Evolutionary conservation across 768 basidiomycete genomes (phyloP).

Genomic region (Mycena capillaripes): DNA sequence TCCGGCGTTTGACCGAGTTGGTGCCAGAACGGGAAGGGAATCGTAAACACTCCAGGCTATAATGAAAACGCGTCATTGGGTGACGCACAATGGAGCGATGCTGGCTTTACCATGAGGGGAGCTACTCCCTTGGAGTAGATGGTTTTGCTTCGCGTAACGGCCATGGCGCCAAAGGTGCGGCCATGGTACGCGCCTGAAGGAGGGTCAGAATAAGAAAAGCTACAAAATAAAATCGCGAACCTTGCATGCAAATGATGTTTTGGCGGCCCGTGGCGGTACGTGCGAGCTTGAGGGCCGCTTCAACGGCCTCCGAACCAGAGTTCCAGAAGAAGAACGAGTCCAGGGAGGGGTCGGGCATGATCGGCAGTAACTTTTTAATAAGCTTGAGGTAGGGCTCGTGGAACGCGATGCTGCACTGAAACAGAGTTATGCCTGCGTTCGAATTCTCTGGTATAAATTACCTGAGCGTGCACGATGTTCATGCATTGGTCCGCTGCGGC

Average conservation of each 20-base stretch:
- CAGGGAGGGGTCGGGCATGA: slow-evolving; percentile 92
- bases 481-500: slow-evolving; percentile 93
- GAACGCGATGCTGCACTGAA: slow-evolving; percentile 90
- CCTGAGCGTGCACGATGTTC: slow-evolving; percentile 84
- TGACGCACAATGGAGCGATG: neutral
- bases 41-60: slow-evolving; percentile 86
- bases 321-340: slow-evolving; percentile 99
- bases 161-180: slow-evolving; percentile 93
- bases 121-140: slow-evolving; percentile 84
- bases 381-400: slow-evolving; percentile 89
- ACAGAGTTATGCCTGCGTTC: neutral
- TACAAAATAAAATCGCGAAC: too few species aligned
- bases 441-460: slow-evolving; percentile 45
- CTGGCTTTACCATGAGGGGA: slow-evolving; percentile 82
- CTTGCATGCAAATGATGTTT: slow-evolving; percentile 94
- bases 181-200: slow-evolving; percentile 86
- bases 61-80: slow-evolving; percentile 16
- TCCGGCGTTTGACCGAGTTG: slow-evolving; percentile 72
- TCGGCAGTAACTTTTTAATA: slow-evolving; percentile 85
- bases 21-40: slow-evolving; percentile 96
- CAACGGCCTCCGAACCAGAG: slow-evolving; percentile 94
- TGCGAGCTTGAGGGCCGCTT: slow-evolving; percentile 91
- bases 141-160: slow-evolving; percentile 94
- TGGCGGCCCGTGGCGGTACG: slow-evolving; percentile 83
- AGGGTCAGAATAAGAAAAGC: neutral